Conservation (phyloP, 192 early-diverging fungal genomes). For the Rhizophagus prolifer region DNA sequence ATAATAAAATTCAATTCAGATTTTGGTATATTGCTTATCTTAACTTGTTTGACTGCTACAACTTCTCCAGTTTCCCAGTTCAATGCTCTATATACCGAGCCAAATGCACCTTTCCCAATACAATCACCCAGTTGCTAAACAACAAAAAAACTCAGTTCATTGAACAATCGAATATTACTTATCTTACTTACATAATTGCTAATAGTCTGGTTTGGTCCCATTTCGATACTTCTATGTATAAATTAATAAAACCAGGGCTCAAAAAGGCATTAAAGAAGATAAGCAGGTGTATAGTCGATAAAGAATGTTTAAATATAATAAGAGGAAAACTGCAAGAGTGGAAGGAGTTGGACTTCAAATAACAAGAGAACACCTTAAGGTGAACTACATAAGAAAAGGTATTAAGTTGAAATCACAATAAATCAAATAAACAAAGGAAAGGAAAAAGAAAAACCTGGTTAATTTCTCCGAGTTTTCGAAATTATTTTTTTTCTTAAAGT, state of each 20-base stretch:
- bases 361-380: neutral
- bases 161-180: neutral
- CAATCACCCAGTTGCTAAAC: conserved; percentile 66
- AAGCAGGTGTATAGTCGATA: neutral
- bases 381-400: neutral
- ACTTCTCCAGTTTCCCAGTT: conserved; percentile 66
- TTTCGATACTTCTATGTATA: neutral
- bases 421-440: too few species aligned
- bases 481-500: too few species aligned
- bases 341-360: too few species aligned
- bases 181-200: neutral
- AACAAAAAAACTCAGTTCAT: conserved; percentile 6
- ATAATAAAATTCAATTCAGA: conserved; percentile 43
- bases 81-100: conserved; percentile 69
- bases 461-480: too few species aligned
- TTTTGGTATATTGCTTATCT: conserved; percentile 45
- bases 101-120: conserved; percentile 74
- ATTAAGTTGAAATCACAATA: too few species aligned
- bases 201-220: conserved; percentile 1
- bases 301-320: neutral
- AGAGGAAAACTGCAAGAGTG: neutral
- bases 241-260: neutral
- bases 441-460: too few species aligned
- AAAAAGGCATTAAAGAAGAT: neutral
- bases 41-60: conserved; percentile 72